Base-by-base conservation (phyloP, 768 basidiomycete species). In the Leucogyrophana mollusca region DNA sequence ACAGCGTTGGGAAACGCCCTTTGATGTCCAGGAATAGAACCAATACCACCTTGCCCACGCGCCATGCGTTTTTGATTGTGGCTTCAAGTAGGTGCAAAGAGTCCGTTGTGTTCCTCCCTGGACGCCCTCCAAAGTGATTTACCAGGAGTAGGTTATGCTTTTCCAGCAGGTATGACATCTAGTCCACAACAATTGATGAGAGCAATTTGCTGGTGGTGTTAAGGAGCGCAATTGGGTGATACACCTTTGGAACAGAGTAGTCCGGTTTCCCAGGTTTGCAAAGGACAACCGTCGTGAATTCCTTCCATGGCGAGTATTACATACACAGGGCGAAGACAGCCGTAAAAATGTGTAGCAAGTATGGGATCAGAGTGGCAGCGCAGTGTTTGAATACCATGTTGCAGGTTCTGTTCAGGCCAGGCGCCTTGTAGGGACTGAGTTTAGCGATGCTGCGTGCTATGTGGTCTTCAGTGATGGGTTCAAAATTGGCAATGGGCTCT, bases 81-180 rank as follows among this genome's bases (percentile, higher is more conserved):
- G 50, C 40, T 14, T 55, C 49, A 0, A 65, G 35, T 13, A 55
- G 25, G 36, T 67, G 62, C 3, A 67, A 20, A 13, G 60, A 47
- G 51, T 68, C 65, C 2, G 58, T 60, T 10, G 65, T 63, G 17
- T 52, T 40, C 22, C 62, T 14, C 6, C 64, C 64, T 7, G 62
- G 61, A 23, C 62, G n/a, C n/a, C 60, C 61, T 10, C 66, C 60
- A 33, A 62, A 66, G 20, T 67, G 66, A n/a, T 32, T 57, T 4
- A 4, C 7, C 0, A 60, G 63, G 4, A 66, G 59, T 0, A 67
- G 35, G 7, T 44, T 34, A 32, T 50, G 36, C 18, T 27, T 34
- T 22, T 58, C 55, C 2, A 55, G 36, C 4, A 51, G 27, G 34
- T 33, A 45, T 4, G 40, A 20, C 7, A 59, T n/a, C 4, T 51